Base-by-base conservation (phyloP, 306 rosid species). In the Phaseolus lunatus region DNA sequence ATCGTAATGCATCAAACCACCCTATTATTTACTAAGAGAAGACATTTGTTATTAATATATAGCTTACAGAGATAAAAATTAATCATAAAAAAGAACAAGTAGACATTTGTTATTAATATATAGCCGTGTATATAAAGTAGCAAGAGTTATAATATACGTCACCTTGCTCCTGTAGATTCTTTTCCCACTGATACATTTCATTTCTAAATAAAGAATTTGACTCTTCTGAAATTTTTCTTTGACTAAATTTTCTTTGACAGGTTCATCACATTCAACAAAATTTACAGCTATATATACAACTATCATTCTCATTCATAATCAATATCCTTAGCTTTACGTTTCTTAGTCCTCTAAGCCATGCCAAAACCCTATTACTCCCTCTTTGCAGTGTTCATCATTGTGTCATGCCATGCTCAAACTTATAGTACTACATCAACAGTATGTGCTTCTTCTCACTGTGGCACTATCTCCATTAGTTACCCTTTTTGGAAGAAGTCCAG, bases 401-500 rank as follows among this genome's bases (percentile, higher is more conserved):
- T 9, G 59, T 33, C 67, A 67, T 66, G 62, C 50, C 16, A 45
- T 64, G 82, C 79, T 29, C 19, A 73, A 10, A 35, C 5, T 23
- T 23, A 35, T 18, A 39, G 44, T 39, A 47, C 29, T 18, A 41
- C 77, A 26, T 41, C 82, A 37, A 5, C 45, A 67, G 13, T 3
- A 18, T 81, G 86, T 78, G 58, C 35, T 24, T 5, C 59, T 70
- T 37, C 75, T 27, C 2, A 4, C 8, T 82, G 84, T 57, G 83
- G 84, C 2, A 68, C 44, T 22, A 1, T 85, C 26, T 1, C 31
- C 27, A 82, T 85, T 48, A 50, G 14, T 5, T 85, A 82, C 67
- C 88, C 86, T 11, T 85, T 85, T 48, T 78, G 88, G 86, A 56
- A 14, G 8, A 37, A 23, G 0, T 56, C 63, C 26, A 4, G 18